Conservation (phyloP, 352 stramenopile genomes). For the Globisporangium parvum region DNA sequence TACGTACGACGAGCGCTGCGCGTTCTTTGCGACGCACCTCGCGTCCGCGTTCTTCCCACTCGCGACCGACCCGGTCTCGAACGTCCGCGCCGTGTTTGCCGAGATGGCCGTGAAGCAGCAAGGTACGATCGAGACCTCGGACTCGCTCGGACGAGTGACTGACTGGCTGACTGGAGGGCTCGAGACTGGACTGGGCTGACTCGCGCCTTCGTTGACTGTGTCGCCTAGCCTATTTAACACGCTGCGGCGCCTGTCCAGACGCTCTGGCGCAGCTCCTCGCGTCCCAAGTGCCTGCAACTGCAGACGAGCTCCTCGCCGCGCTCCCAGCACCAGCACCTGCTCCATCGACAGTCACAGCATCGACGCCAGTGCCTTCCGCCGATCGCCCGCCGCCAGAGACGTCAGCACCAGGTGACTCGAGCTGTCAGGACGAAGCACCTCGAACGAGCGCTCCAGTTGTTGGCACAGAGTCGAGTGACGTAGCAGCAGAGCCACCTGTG, state of each 20-base stretch:
- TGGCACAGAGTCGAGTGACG: too few relatives aligned
- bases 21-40: constrained; percentile 51
- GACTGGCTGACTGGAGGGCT: neutral
- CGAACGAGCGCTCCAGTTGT: too few relatives aligned
- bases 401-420: too few relatives aligned
- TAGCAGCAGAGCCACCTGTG: too few relatives aligned
- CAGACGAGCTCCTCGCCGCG: constrained; percentile 25
- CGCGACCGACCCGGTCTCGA: constrained; percentile 58
- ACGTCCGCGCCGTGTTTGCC: constrained; percentile 63
- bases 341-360: too few relatives aligned
- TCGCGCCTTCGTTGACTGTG: neutral
- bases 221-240: constrained; percentile 21
- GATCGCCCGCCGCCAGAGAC: too few relatives aligned
- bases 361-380: too few relatives aligned
- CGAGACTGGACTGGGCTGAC: neutral
- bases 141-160: neutral
- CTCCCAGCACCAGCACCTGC: constrained; percentile 13
- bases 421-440: too few relatives aligned
- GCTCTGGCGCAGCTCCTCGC: constrained; percentile 16
- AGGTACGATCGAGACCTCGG: constrained; percentile 18
- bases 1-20: constrained; percentile 5
- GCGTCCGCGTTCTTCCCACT: constrained; percentile 47
- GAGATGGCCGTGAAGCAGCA: constrained; percentile 42
- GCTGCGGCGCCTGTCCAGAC: constrained; percentile 22
- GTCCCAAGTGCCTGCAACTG: constrained; percentile 10